phyloP scores from a whole-genome alignment of 129 eudicot genomes.

The Logfia minima region DNA sequence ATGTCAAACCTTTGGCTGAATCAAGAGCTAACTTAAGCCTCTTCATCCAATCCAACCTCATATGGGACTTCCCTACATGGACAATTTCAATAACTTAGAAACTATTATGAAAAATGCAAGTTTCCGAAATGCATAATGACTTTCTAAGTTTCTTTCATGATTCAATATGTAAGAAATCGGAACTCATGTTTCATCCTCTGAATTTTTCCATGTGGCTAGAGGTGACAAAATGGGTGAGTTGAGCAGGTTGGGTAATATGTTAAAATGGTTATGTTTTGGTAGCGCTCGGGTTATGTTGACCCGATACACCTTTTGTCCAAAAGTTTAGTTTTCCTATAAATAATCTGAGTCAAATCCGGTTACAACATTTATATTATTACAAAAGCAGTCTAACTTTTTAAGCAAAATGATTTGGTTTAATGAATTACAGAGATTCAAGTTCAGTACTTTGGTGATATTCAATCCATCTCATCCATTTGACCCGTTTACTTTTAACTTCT shows the following conservation, averaged over 20 bases:
- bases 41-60: slow-evolving; percentile 15
- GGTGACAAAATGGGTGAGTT: background rate
- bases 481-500: background rate
- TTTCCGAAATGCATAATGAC: background rate
- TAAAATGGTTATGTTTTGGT: background rate
- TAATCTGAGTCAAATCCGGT: background rate
- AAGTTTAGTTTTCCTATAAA: background rate
- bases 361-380: background rate
- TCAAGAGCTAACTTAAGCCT: slow-evolving; percentile 64
- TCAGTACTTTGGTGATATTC: background rate
- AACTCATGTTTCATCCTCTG: background rate
- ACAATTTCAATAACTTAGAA: background rate
- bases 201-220: background rate
- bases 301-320: background rate
- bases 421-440: background rate
- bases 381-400: background rate
- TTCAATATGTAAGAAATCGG: background rate
- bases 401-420: background rate
- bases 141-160: background rate
- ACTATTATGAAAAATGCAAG: background rate
- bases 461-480: background rate
- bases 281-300: background rate
- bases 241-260: background rate
- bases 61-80: background rate
- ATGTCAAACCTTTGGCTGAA: slow-evolving; percentile 69